Evolutionary conservation across 2,329 filamentous ascomycete genomes (phyloP).

Genomic region (Juglanconis juglandina): DNA sequence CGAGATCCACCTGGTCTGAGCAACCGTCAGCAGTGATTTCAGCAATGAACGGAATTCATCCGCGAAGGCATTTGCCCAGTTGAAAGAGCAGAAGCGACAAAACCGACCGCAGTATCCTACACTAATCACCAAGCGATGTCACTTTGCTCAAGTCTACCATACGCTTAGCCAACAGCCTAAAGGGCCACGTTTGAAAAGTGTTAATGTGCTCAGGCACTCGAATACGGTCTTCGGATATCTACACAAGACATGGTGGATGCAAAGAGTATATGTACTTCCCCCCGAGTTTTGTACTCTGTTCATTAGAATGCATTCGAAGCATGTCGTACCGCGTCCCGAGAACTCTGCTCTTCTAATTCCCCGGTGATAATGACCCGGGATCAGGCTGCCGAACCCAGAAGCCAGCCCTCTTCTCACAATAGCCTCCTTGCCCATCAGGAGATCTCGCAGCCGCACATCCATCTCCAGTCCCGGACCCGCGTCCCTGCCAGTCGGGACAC

Average conservation of each 20-base stretch:
- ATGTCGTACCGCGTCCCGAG: neutral
- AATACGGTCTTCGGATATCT: neutral
- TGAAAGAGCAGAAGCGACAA: too few relatives aligned
- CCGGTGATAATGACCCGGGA: neutral
- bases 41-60: too few relatives aligned
- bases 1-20: too few relatives aligned
- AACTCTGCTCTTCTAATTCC: neutral
- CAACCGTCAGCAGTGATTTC: too few relatives aligned
- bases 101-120: too few relatives aligned
- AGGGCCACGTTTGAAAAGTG: neutral
- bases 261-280: neutral
- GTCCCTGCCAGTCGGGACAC: constrained; percentile 9
- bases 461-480: neutral
- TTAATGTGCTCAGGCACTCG: neutral
- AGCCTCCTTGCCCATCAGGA: neutral
- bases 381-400: neutral
- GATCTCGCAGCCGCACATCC: neutral
- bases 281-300: neutral
- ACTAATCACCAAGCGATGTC: too few relatives aligned
- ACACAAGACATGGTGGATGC: neutral
- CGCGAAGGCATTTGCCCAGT: too few relatives aligned
- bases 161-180: too few relatives aligned
- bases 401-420: neutral
- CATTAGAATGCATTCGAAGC: constrained; percentile 2
- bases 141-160: too few relatives aligned